Evolutionary conservation across 2,329 filamentous ascomycete genomes (phyloP), one percentile per base, ranked within the genome.

Genomic region (Trichoderma aggressivum): DNA sequence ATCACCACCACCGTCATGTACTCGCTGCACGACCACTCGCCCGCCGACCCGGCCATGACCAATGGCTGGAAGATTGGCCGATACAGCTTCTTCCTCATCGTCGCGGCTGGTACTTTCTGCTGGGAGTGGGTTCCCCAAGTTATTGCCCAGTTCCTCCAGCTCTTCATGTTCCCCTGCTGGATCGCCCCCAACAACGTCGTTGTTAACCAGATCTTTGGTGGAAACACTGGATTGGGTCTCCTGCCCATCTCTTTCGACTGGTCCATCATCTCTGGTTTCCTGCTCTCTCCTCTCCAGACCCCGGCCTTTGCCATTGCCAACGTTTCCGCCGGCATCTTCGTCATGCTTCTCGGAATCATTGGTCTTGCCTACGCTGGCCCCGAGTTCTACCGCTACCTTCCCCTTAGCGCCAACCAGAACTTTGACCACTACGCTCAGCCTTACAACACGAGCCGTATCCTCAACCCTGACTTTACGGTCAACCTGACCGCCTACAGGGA

Each of bases 161-260:
- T 86, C 39, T 90, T 91, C 76, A 86, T 87, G 32, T 90, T 87
- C 79, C 81, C 86, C 12, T 87, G 86, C 43, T 91, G 89, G 88
- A 88, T 89, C 73, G 86, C 85, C 11, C 90, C 90, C 2, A 83
- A 89, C 39, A 90, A 87, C 72, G 81, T 88, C 3, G 78, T 88
- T 16, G 80, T 91, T 71, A 92, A 92, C 77, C 89, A 91, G 76
- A 76, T 92, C 7, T 91, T 91, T 71, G 90, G 90, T 4, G 88
- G 88, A 7, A 84, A 84, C 69, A 86, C 86, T 7, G 89, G 90
- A 0, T 80, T 91, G 5, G 88, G 87, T 0, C 80, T 92, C 14
- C 82, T 91, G 30, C 89, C 89, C 12, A 84, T 91, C 16, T 90
- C 89, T 0, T 88, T 92, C 71, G 90, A 92, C 79, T 92, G 90